Evolutionary conservation across 2,329 filamentous ascomycete genomes (phyloP), one percentile per base, ranked within the genome.

Genomic region (Ilyonectria robusta): DNA sequence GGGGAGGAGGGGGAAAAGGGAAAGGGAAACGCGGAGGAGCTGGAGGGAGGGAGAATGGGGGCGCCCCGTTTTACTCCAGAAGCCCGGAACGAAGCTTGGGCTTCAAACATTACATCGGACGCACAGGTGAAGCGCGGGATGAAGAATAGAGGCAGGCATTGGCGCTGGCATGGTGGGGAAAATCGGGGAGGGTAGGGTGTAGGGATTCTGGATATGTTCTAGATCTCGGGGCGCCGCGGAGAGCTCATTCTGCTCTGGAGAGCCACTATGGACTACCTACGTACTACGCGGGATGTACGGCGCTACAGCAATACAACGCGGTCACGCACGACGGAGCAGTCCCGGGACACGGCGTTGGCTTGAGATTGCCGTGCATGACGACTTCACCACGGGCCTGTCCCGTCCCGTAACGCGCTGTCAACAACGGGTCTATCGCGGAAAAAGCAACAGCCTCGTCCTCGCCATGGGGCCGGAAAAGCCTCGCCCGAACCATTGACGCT

Each of bases 401-500:
- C n/a, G 15, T 15, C 13, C 15, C 8, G 40, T 26, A 26, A 26
- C 26, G 26, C 26, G 26, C 26, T 26, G 26, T 26, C 26, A 26
- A 26, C 37, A 31, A 21, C 31, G 21, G 19, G 17, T 44, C 6
- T 17, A 19, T 40, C 26, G 23, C 17, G 21, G 13, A 54, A 23
- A 31, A 44, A 29, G 35, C 23, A 57, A 44, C n/a, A n/a, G n/a
- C 13, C 46, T 26, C 15, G n/a, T 54, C n/a, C 33, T 33, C 17
- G 29, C 26, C 6, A 54, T 44, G 46, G 63, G 63, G 35, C 58
- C 63, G 63, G 63, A 61, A 65, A 65, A 65, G 57, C 35, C 63
- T 53, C 57, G 63, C 56, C 58, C 58, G 58, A 61, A 59, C 54
- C 47, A 57, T 59, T 40, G 40, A 42, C 40, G 55, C 29, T 33